Evolutionary conservation across 139 green algal genomes (phyloP), one percentile per base, ranked within the genome.

Genomic region (Chlorella vulgaris): DNA sequence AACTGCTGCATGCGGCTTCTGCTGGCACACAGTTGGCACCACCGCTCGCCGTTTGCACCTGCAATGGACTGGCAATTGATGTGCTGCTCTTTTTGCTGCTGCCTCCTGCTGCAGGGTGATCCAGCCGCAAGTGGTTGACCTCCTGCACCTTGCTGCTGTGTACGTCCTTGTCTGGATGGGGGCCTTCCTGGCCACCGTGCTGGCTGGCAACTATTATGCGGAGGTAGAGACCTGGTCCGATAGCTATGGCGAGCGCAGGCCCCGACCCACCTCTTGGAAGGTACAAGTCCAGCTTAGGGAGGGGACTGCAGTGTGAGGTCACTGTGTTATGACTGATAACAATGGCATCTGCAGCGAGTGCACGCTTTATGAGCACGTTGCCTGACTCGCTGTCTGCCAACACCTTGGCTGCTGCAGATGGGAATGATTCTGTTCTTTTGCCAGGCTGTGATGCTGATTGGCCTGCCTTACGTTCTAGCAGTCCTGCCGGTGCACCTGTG

Each of bases 161-260:
- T 36, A 62, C 60, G 7, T 60, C 28, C 36, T 83, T 38, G 26
- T 38, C 39, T 83, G 43, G 36, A 7, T 83, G n/a, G 78, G 63
- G 0, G 78, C 60, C 35, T 53, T 76, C 35, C 18, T 83, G 18
- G 78, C 38, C 63, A 83, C 78, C n/a, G 51, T 66, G 26, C 78
- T 83, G 40, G 78, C 62, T 2, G 36, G 39, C 19, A 29, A 40
- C 18, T 71, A 83, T n/a, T 28, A 78, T 22, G 78, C 62, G 28
- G 78, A 83, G 61, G 2, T 38, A 1, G 53, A 38, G 39, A 43
- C 33, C 28, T 53, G 40, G 62, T 67, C 24, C 39, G 28, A 36
- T n/a, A n/a, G 47, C 47, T 58, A 58, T 15, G 13, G 13, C 47
- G n/a, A n/a, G n/a, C n/a, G n/a, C n/a, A n/a, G n/a, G n/a, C n/a